Evolutionary conservation across 345 rosid genomes (phyloP).

Genomic region (Viola odorata): DNA sequence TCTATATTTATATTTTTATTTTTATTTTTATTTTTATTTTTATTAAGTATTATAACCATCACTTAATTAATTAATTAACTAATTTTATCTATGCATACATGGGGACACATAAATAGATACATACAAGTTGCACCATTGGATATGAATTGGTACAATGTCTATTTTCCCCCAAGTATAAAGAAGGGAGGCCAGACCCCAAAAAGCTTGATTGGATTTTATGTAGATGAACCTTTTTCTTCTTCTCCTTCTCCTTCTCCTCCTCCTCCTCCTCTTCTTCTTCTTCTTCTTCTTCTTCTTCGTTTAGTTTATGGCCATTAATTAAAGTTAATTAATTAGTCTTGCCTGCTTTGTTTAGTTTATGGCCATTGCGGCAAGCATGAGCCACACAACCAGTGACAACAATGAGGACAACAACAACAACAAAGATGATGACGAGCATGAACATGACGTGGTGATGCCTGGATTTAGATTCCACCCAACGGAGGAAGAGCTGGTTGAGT

Average conservation of each 20-base stretch:
- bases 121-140: conserved; percentile 20
- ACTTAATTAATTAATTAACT: no score
- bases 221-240: no score
- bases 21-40: no score
- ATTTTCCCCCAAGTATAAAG: conserved; percentile 19
- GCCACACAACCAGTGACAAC: conserved; percentile 29
- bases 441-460: conserved; percentile 96
- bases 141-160: conserved; percentile 18
- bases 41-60: no score
- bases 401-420: conserved; percentile 22
- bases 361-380: conserved; percentile 68
- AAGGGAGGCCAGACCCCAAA: conserved; percentile 1
- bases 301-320: conserved; percentile 61
- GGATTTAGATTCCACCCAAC: conserved; percentile 99
- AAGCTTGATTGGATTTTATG: conserved; percentile 2
- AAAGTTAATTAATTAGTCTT: not conserved
- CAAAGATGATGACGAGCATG: conserved; percentile 53
- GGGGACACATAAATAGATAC: not conserved
- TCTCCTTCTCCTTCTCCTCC: no score
- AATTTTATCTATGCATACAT: not conserved
- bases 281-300: no score
- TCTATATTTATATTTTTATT: no score
- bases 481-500: conserved; percentile 97
- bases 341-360: conserved; percentile 23
- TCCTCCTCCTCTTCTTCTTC: no score